Evolutionary conservation across 176 grass and related monocot species (phyloP).

Genomic region (Bonia amplexicaulis): DNA sequence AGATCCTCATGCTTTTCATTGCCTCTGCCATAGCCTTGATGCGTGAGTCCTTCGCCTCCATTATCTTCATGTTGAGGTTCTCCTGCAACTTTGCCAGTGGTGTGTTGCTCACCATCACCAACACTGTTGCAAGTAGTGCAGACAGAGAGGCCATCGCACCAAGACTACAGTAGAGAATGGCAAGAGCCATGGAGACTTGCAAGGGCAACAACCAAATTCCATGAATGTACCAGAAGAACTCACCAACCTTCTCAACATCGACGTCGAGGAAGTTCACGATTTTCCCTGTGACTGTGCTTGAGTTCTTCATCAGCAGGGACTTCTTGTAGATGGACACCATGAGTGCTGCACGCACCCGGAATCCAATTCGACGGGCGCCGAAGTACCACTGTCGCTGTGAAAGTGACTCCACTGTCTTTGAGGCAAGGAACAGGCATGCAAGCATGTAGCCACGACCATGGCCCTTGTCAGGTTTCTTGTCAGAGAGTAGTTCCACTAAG

Average conservation of each 20-base stretch:
- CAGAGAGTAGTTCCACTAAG: conserved; percentile 73
- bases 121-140: conserved; percentile 43
- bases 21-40: conserved; percentile 79
- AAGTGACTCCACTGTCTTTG: conserved; percentile 81
- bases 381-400: conserved; percentile 93
- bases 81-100: conserved; percentile 62
- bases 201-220: conserved; percentile 82
- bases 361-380: conserved; percentile 66
- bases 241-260: conserved; percentile 70
- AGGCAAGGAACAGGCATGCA: conserved; percentile 62
- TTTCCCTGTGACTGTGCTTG: conserved; percentile 41
- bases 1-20: conserved; percentile 80
- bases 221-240: conserved; percentile 89
- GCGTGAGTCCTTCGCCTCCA: conserved; percentile 81
- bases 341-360: conserved; percentile 58
- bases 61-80: conserved; percentile 66
- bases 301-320: conserved; percentile 63
- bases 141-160: conserved; percentile 63
- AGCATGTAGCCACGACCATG: conserved; percentile 49
- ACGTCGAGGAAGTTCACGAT: conserved; percentile 81
- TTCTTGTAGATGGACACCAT: conserved; percentile 75
- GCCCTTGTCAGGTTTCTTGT: conserved; percentile 28
- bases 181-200: conserved; percentile 65
- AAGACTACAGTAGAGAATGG: conserved; percentile 63
- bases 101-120: conserved; percentile 88